Percentiles rank a stretch among this genome's conserved stretches.
phyloP scores from a whole-genome alignment of 1,139 yeast species.

The Pichia inconspicua region DNA sequence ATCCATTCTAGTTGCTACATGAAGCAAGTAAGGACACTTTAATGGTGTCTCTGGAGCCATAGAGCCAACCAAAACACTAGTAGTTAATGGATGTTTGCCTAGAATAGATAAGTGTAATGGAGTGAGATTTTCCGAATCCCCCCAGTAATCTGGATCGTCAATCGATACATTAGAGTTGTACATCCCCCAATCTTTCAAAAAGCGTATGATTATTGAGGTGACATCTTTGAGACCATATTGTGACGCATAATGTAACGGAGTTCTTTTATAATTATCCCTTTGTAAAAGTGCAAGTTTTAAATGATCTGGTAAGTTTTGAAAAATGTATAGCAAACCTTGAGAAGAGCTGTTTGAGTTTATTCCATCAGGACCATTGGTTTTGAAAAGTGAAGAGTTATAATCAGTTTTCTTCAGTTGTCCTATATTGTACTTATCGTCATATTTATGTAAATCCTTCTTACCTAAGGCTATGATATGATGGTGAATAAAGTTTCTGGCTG shows the following conservation, averaged over 20 bases:
- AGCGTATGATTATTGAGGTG: slow-evolving; percentile 48
- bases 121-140: slow-evolving; percentile 73
- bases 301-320: slow-evolving; percentile 44
- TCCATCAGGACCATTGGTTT: slow-evolving; percentile 62
- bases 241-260: slow-evolving; percentile 87
- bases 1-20: slow-evolving; percentile 67
- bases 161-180: slow-evolving; percentile 42
- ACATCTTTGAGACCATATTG: slow-evolving; percentile 75
- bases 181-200: slow-evolving; percentile 44
- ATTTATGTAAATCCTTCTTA: slow-evolving; percentile 31
- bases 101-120: slow-evolving; percentile 80
- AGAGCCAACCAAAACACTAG: slow-evolving; percentile 48
- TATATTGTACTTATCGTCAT: slow-evolving; percentile 13
- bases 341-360: slow-evolving; percentile 45
- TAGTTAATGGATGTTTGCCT: slow-evolving; percentile 77
- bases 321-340: slow-evolving; percentile 44
- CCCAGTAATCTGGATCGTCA: slow-evolving; percentile 61
- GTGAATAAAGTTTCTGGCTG: slow-evolving; percentile 79
- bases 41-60: slow-evolving; percentile 31
- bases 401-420: slow-evolving; percentile 20
- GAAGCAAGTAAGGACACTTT: slow-evolving; percentile 45
- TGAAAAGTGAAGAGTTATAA: slow-evolving; percentile 33
- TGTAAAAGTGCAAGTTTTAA: slow-evolving; percentile 50
- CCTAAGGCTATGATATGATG: slow-evolving; percentile 75
- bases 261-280: slow-evolving; percentile 67